Evolutionary conservation across 2,329 filamentous ascomycete genomes (phyloP).

Genomic region (Dichotomopilus funicola): DNA sequence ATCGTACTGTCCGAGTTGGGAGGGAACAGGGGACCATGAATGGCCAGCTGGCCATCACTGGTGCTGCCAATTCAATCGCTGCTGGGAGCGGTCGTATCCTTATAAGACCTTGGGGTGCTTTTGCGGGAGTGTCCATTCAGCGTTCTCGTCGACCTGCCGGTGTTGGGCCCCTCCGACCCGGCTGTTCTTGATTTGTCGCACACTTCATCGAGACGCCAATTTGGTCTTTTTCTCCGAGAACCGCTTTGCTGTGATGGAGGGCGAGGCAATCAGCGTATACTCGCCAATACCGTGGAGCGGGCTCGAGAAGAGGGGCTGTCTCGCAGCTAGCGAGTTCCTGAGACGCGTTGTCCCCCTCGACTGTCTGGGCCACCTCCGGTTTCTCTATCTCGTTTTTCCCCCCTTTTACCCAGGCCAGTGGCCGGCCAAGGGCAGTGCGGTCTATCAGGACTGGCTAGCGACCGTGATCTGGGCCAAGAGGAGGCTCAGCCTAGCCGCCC

Average conservation of each 20-base stretch:
- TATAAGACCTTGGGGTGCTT: slow-evolving; percentile 2
- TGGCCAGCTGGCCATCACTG: background rate
- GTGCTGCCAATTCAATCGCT: background rate
- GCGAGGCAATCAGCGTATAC: background rate
- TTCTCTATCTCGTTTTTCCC: slow-evolving; percentile 7
- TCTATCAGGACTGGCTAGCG: background rate
- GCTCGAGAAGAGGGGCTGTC: background rate
- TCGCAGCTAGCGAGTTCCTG: slow-evolving; percentile 4
- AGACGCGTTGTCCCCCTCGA: background rate
- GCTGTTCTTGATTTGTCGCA: slow-evolving; percentile 13
- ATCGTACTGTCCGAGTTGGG: background rate
- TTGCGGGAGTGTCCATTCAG: slow-evolving; percentile 8
- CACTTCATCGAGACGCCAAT: slow-evolving; percentile 7
- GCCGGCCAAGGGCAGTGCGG: background rate
- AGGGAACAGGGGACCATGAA: background rate
- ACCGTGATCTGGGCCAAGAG: slow-evolving; percentile 3
- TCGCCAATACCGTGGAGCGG: too few species aligned
- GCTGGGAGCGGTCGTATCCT: background rate
- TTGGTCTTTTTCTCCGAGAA: slow-evolving; percentile 13
- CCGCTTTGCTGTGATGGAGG: slow-evolving; percentile 8
- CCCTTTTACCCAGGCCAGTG: background rate
- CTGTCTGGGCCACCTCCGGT: background rate
- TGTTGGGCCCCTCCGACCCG: slow-evolving; percentile 15
- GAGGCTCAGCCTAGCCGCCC: background rate
- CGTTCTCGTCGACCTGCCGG: slow-evolving; percentile 12